Conservation (phyloP, 139 green algal genomes). For the Pleodorina starrii region DNA sequence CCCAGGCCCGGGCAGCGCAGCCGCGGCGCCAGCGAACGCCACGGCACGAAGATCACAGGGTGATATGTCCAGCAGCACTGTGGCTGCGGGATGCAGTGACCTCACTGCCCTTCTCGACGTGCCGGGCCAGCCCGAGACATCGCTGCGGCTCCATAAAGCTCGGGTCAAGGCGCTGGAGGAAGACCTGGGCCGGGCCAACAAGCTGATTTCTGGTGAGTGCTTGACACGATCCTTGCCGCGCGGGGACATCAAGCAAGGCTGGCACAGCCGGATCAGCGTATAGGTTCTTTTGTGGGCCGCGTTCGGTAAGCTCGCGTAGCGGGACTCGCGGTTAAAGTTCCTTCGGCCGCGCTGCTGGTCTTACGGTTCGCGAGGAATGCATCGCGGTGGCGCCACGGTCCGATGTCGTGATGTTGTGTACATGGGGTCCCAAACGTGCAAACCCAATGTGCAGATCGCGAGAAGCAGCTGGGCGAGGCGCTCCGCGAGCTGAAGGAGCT, state of each 20-base stretch:
- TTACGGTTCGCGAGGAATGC: no score
- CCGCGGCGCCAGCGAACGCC: not conserved
- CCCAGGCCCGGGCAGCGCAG: no score
- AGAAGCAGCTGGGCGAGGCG: constrained; percentile 55
- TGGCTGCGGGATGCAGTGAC: no score
- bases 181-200: constrained; percentile 56
- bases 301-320: no score
- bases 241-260: no score
- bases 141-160: constrained; percentile 72
- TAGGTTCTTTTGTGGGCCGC: not conserved
- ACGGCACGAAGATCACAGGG: not conserved
- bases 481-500: constrained; percentile 56
- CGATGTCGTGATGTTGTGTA: no score
- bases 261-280: no score
- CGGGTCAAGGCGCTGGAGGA: constrained; percentile 64
- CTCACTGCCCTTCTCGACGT: constrained; percentile 60
- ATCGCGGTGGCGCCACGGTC: no score
- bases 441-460: constrained; percentile 55
- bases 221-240: not conserved
- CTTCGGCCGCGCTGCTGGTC: no score
- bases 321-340: no score
- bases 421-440: no score
- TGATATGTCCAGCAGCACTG: not conserved
- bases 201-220: constrained; percentile 36
- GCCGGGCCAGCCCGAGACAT: constrained; percentile 63